Base-by-base conservation (phyloP, 1,284 basidiomycete genomes). In the Pyrrhoderma noxium region DNA sequence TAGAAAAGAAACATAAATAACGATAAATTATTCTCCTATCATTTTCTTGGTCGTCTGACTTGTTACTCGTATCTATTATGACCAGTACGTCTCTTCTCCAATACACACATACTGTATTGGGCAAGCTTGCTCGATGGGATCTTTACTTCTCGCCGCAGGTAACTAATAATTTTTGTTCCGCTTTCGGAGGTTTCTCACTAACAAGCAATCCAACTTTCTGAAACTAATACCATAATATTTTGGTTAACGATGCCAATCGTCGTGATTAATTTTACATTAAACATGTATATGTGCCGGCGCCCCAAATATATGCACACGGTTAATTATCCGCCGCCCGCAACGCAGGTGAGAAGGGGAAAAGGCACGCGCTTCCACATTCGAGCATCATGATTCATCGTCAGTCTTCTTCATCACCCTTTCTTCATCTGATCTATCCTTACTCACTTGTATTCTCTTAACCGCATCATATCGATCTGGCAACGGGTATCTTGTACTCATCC, bases 331-430 rank as follows among this genome's bases (percentile, higher is more conserved):
- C 27, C 27, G 27, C 27, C 27, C 27, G 27, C 27, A 31, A 31
- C 11, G 27, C 27, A 74, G 80, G 85, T 35, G 89, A 87, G 69
- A 81, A 75, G 58, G 93, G 92, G 18, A 90, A 93, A 66, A 76
- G 93, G 35, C 92, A 91, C 62, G 87, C 87, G 58, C 76, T 96
- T 45, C 91, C 91, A 8, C 89, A 96, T 63, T 85, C 91, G 18
- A 91, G 86, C 62, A 91, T 96, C 59, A 96, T 96, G 93, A 96
- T 96, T 48, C 93, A 96, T 66, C 93, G 92, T 93, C 66, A 65
- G 90, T 74, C 22, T 47, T 43, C 31, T 31, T 40, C 43, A 38
- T 44, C 52, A n/a, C n/a, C n/a, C n/a, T n/a, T n/a, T n/a, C n/a
- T n/a, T n/a, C n/a, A n/a, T n/a, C n/a, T n/a, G n/a, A n/a, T n/a